These are phyloP conservation scores for Plasmodium vivax DNA, from an alignment of 169 alveolate species.

Conservation along the genomic window DNA sequence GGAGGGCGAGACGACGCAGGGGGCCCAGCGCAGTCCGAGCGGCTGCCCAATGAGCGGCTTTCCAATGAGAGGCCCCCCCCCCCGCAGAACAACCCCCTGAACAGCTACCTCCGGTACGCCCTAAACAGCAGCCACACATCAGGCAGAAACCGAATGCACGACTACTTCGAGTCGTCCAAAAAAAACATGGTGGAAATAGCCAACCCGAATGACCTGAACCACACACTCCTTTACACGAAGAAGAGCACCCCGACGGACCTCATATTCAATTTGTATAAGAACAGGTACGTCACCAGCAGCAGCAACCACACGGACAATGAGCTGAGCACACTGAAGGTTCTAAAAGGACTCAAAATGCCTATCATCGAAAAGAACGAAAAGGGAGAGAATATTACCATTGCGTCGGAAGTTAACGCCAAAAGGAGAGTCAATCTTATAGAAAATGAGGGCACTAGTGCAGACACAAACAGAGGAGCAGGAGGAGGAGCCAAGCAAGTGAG, in stretches of 20 bases:
- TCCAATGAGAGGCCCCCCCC: too few species aligned
- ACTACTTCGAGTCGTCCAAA: conserved; percentile 42
- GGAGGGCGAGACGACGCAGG: neutral
- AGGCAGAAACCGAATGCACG: conserved; percentile 40
- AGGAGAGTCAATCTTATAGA: neutral
- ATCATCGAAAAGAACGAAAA: conserved; percentile 38
- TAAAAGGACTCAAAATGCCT: conserved; percentile 39
- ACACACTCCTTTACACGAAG: neutral
- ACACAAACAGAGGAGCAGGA: neutral
- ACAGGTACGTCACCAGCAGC: conserved; percentile 27
- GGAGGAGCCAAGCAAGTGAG: neutral
- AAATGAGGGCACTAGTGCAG: neutral
- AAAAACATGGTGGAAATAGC: conserved; percentile 28
- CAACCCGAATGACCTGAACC: neutral
- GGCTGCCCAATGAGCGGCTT: neutral
- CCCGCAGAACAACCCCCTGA: neutral
- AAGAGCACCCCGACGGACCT: neutral
- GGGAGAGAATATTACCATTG: neutral
- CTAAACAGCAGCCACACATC: neutral
- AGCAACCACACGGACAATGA: conserved; percentile 12
- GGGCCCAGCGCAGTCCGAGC: neutral
- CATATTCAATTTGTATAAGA: conserved; percentile 28
- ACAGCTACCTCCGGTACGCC: neutral
- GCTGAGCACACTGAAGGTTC: conserved; percentile 19
- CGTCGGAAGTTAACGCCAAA: neutral